Evolutionary conservation across 345 rosid species (phyloP), one percentile per base, ranked within the genome.

Genomic region (Carallia pectinifolia): DNA sequence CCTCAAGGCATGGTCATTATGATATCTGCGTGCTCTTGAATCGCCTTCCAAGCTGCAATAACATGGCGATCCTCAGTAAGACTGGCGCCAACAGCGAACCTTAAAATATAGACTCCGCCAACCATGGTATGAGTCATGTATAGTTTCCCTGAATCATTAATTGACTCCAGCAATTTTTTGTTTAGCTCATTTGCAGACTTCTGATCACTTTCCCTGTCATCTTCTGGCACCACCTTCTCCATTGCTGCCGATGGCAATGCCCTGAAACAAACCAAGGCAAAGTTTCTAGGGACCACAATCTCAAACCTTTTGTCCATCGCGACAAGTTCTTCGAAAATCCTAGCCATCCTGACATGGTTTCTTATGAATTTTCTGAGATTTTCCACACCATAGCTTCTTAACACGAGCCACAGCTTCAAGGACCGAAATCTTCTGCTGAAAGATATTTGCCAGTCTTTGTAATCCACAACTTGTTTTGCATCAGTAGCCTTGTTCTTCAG

Each of bases 381-480:
- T 18, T 39, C 65, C 62, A 81, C 76, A 4, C 92, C 88, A 52
- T 85, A 77, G 36, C 81, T 85, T 64, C 86, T 62, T 8, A 88
- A 66, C 15, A 85, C 88, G 37, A 85, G 73, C 89, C 90, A 85
- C 15, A 84, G 79, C 61, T 78, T 85, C 71, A 85, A 1, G 1
- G 87, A 80, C 3, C 82, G 67, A 70, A 88, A 76, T 69, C 89
- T 86, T 70, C 89, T 44, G 70, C 85, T 76, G 1, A 84, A 77
- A 2, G 87, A 53, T 16, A 84, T 80, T 68, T 88, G 90, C 93
- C 93, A 88, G 53, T 85, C 87, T 65, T 83, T 81, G 68, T 75
- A 84, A 65, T 88, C 81, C 38, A 86, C 80, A 1, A 81, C 84
- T 27, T 65, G 60, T 23, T 77, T 67, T 17, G 79, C 54, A 5